A percentile compares a stretch with the other conserved stretches of the same genome.
These are phyloP conservation scores for Pseudohalonectria lignicola DNA, from an alignment of 2,329 filamentous ascomycete genomes.

Conservation along the genomic window DNA sequence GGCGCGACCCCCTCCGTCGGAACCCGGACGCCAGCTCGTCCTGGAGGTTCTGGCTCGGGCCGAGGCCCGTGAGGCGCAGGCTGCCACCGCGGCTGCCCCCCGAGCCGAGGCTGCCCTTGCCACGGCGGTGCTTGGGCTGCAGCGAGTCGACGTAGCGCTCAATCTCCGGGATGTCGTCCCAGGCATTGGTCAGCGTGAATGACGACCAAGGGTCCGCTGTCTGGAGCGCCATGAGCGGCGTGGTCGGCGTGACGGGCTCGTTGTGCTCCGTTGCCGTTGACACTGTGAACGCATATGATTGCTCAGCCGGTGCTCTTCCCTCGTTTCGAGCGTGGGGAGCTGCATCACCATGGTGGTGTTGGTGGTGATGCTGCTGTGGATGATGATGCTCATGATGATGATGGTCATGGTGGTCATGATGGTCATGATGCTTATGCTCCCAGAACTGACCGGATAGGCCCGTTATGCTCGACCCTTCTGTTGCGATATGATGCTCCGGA, in stretches of 20 bases:
- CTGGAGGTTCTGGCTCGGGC: too few relatives aligned
- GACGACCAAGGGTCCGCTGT: conserved; percentile 56
- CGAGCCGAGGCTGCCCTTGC: conserved; percentile 13
- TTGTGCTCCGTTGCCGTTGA: conserved; percentile 20
- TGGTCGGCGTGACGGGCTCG: conserved; percentile 33
- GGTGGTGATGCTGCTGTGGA: background rate
- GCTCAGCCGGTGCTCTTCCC: conserved; percentile 17
- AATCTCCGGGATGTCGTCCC: conserved; percentile 87
- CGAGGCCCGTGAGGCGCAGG: conserved; percentile 14
- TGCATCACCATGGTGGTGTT: background rate
- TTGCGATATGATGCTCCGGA: background rate
- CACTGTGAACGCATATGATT: conserved; percentile 19
- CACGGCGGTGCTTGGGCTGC: conserved; percentile 42
- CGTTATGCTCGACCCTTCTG: too few relatives aligned
- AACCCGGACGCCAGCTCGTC: conserved; percentile 8
- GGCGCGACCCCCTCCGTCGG: conserved; percentile 39
- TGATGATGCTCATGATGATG: background rate
- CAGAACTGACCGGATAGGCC: conserved; percentile 15
- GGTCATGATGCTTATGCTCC: conserved; percentile 8
- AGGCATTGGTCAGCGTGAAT: conserved; percentile 74
- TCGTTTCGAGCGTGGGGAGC: too few relatives aligned
- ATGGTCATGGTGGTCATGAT: background rate
- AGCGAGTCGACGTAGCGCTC: conserved; percentile 74
- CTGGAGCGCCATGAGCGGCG: conserved; percentile 24
- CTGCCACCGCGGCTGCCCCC: conserved; percentile 5